Percentiles rank a stretch among this genome's conserved stretches.
Conservation (phyloP, 139 green algal species). For the Tetradesmus obliquus region DNA sequence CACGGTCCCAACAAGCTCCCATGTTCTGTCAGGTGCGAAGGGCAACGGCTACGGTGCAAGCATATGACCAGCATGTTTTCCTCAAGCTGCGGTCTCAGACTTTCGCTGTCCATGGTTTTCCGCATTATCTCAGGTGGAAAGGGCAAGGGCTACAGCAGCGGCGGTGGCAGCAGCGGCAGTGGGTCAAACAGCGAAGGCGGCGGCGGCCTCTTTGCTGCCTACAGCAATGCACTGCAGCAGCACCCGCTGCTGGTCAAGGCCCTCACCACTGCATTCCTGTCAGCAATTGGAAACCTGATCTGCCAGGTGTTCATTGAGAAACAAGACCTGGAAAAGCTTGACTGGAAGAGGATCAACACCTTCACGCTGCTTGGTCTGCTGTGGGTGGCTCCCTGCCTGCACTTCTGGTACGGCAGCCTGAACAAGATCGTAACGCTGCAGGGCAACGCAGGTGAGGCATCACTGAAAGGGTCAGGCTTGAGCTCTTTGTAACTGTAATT, state of each 20-base stretch:
- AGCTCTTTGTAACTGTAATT: too few relatives aligned
- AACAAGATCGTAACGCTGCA: conserved; percentile 68
- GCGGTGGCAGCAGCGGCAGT: not conserved
- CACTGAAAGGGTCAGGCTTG: not conserved
- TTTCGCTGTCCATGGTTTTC: too few relatives aligned
- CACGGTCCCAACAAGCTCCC: too few relatives aligned
- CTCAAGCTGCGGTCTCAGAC: too few relatives aligned
- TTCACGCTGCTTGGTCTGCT: conserved; percentile 81
- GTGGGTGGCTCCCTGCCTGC: conserved; percentile 85
- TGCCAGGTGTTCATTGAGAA: conserved; percentile 82
- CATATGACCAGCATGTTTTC: too few relatives aligned
- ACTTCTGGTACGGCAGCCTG: conserved; percentile 88
- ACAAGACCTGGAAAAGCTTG: not conserved
- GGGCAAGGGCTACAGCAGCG: conserved; percentile 33
- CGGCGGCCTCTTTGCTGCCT: conserved; percentile 17
- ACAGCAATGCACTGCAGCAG: conserved; percentile 22
- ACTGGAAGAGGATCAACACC: conserved; percentile 71
- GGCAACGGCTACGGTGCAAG: too few relatives aligned
- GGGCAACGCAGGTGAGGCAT: conserved; percentile 58
- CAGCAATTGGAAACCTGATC: conserved; percentile 86
- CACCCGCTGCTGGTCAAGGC: conserved; percentile 80
- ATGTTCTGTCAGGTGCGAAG: too few relatives aligned
- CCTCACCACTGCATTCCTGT: conserved; percentile 86
- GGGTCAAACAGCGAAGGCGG: not conserved
- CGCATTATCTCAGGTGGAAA: not conserved